Evolutionary conservation across 2,329 filamentous ascomycete species (phyloP).

Genomic region (Ophiostoma quercus): DNA sequence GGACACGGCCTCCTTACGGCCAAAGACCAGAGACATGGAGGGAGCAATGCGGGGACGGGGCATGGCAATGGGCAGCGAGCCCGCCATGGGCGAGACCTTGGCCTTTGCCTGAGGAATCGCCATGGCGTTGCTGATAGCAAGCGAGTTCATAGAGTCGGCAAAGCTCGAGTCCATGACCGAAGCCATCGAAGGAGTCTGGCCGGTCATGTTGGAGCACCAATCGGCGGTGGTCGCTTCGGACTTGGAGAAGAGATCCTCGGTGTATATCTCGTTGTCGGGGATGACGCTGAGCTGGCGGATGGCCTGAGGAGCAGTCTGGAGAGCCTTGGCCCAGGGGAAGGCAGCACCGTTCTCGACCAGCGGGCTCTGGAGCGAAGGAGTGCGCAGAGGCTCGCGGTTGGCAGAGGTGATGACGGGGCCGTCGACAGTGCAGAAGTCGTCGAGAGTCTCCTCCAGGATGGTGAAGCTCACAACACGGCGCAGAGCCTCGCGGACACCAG

Average conservation of each 20-base stretch:
- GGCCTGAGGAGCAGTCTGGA: constrained; percentile 68
- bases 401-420: constrained; percentile 72
- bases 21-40: constrained; percentile 75
- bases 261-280: constrained; percentile 69
- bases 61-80: constrained; percentile 72
- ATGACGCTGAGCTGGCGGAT: constrained; percentile 83
- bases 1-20: constrained; percentile 72
- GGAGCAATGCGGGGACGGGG: constrained; percentile 65
- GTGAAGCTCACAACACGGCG: constrained; percentile 83
- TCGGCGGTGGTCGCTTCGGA: constrained; percentile 62
- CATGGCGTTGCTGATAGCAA: constrained; percentile 50
- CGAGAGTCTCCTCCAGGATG: constrained; percentile 80
- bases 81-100: constrained; percentile 56
- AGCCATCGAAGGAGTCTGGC: constrained; percentile 73
- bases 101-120: constrained; percentile 36
- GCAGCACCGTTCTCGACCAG: constrained; percentile 66
- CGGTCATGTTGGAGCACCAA: constrained; percentile 73
- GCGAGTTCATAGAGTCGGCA: constrained; percentile 73
- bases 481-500: constrained; percentile 71
- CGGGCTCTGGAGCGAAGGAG: constrained; percentile 88
- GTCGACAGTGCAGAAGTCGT: constrained; percentile 88
- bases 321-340: constrained; percentile 91
- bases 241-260: constrained; percentile 78
- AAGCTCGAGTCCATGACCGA: constrained; percentile 81
- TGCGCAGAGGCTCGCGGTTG: constrained; percentile 91